phyloP scores from a whole-genome alignment of 177 flowering plant genomes.

The Tripterygium wilfordii region DNA sequence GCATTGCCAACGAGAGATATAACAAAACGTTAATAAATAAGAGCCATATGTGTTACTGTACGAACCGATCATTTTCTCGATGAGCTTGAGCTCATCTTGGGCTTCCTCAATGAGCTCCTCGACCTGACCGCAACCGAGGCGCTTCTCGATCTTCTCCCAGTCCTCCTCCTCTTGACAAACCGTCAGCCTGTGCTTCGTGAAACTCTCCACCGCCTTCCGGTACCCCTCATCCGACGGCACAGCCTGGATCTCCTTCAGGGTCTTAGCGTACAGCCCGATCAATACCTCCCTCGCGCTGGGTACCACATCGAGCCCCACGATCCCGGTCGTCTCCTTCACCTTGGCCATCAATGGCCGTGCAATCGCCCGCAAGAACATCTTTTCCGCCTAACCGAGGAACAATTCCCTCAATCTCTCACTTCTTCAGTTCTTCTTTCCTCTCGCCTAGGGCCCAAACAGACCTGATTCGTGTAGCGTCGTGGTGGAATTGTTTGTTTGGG shows the following conservation, averaged over 20 bases:
- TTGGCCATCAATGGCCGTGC: slow-evolving; percentile 81
- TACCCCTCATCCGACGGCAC: slow-evolving; percentile 95
- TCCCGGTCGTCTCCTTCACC: slow-evolving; percentile 96
- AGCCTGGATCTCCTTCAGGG: slow-evolving; percentile 81
- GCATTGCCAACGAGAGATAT: too few relatives aligned
- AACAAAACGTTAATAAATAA: too few relatives aligned
- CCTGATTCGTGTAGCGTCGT: too few relatives aligned
- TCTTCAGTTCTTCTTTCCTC: too few relatives aligned
- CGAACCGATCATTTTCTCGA: slow-evolving; percentile 76
- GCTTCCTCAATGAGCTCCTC: slow-evolving; percentile 99
- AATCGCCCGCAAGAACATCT: slow-evolving; percentile 81
- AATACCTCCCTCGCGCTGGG: slow-evolving; percentile 88
- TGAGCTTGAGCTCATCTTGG: slow-evolving; percentile 82
- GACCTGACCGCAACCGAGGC: slow-evolving; percentile 87
- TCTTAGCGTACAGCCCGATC: slow-evolving; percentile 68
- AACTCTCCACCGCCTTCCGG: slow-evolving; percentile 91
- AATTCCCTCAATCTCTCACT: too few relatives aligned
- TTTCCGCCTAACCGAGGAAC: too few relatives aligned
- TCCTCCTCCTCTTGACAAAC: slow-evolving; percentile 87
- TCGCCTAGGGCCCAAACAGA: too few relatives aligned
- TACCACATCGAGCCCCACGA: slow-evolving; percentile 89
- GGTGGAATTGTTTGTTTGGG: too few relatives aligned
- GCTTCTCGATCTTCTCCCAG: slow-evolving; percentile 90
- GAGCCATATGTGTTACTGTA: too few relatives aligned
- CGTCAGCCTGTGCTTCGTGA: slow-evolving; percentile 74